A percentile compares a stretch with the other conserved stretches of the same genome.
Conservation (phyloP, 345 rosid species). For the Rhizophora mangle region DNA sequence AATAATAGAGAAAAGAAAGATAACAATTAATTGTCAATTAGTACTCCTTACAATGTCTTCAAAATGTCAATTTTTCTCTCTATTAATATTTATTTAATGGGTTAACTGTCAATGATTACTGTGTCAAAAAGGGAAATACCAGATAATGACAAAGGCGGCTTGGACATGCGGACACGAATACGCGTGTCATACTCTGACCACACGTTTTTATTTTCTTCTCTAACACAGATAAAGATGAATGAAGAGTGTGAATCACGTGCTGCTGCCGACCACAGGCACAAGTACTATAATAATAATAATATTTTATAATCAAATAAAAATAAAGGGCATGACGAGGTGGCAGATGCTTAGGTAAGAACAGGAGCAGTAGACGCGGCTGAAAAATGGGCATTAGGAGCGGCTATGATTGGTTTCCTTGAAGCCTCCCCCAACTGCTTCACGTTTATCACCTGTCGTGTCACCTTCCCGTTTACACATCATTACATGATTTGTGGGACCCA, state of each 20-base stretch:
- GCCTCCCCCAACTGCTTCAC: not conserved
- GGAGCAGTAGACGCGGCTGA: not conserved
- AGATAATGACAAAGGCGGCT: not conserved
- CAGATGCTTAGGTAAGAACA: not conserved
- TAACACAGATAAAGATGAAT: too few relatives aligned
- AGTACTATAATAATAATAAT: too few relatives aligned
- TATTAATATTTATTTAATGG: too few relatives aligned
- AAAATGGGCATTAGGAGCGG: not conserved
- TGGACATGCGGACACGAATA: too few relatives aligned
- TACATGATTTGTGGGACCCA: too few relatives aligned
- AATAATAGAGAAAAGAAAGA: too few relatives aligned
- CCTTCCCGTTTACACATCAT: not conserved
- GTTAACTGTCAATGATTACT: too few relatives aligned
- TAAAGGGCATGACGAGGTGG: not conserved
- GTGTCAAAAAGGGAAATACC: too few relatives aligned
- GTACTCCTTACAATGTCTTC: too few relatives aligned
- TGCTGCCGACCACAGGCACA: not conserved
- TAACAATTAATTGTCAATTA: too few relatives aligned
- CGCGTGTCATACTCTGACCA: slow-evolving; percentile 1
- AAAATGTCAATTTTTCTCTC: too few relatives aligned
- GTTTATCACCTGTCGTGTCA: not conserved
- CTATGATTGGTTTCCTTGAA: not conserved
- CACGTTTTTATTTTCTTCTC: not conserved
- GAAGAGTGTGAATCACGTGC: slow-evolving; percentile 3
- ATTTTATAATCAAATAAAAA: not conserved